Percentiles rank a stretch among this genome's conserved stretches.
Conservation (phyloP, 2,329 filamentous ascomycete genomes). For the Aspergillus sp. region DNA sequence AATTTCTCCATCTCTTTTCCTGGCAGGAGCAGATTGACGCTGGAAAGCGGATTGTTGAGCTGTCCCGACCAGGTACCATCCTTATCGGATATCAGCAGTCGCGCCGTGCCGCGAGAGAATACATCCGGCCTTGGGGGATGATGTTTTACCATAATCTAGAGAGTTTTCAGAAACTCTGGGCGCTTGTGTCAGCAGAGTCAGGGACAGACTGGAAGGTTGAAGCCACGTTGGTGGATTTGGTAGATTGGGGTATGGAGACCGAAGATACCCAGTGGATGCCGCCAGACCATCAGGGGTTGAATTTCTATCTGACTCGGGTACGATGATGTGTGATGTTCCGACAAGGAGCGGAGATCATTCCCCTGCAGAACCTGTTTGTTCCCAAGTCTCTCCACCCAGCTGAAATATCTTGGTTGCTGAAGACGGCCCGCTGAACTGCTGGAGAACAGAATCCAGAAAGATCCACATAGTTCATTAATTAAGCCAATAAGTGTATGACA, state of each 20-base stretch:
- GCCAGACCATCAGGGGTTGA: conserved; percentile 4
- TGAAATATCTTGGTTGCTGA: no score
- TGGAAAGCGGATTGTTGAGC: conserved; percentile 2
- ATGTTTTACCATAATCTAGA: conserved; percentile 9
- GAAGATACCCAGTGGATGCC: conserved; percentile 13
- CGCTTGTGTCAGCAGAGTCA: not conserved
- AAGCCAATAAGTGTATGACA: no score
- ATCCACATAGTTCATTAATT: no score
- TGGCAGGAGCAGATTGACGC: conserved; percentile 8
- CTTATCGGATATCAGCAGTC: conserved; percentile 10
- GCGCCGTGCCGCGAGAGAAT: not conserved
- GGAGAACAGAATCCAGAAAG: no score
- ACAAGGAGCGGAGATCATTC: no score
- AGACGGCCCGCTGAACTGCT: no score
- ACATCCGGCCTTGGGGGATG: conserved; percentile 8
- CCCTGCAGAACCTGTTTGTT: no score
- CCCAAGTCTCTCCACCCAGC: no score
- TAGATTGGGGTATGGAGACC: conserved; percentile 8
- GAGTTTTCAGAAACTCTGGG: not conserved
- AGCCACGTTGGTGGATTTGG: not conserved
- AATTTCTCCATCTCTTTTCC: conserved; percentile 12
- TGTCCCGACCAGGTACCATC: conserved; percentile 3
- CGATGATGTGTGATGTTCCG: not conserved
- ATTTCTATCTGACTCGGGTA: conserved; percentile 3
- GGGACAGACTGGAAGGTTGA: conserved; percentile 1